Base-by-base conservation (phyloP, 495 filamentous ascomycete genomes). In the Penicillium turbatum region DNA sequence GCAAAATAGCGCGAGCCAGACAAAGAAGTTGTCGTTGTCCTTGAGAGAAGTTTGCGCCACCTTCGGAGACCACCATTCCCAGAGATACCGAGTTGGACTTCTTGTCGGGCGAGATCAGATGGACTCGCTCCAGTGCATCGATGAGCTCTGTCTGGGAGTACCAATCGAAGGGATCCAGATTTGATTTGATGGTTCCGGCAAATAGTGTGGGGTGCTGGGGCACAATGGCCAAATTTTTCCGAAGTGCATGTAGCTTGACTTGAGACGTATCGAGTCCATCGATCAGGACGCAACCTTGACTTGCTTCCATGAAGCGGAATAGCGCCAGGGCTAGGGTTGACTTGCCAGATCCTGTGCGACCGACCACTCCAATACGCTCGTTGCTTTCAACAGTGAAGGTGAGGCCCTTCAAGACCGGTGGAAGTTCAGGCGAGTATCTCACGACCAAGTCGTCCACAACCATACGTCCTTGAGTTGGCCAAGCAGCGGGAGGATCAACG, bases 121-220 rank as follows among this genome's bases (percentile, higher is more conserved):
- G n/a, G n/a, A n/a, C n/a, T n/a, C n/a, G n/a, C n/a, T n/a, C n/a
- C n/a, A n/a, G n/a, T n/a, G n/a, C n/a, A n/a, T n/a, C n/a, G n/a
- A n/a, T n/a, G n/a, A n/a, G n/a, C n/a, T n/a, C n/a, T n/a, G n/a
- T n/a, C n/a, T n/a, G n/a, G n/a, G n/a, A n/a, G n/a, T n/a, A n/a
- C n/a, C n/a, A n/a, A n/a, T n/a, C n/a, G 73, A 97, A 97, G 0
- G 93, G 93, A 62, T 97, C 92, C 6, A 98, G 80, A 63, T 98
- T 98, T 51, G 82, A 85, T 11, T 92, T 83, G 6, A 98, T 83
- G 0, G 92, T 96, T 35, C 93, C 93, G 21, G 83, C 81, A 82
- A 98, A 98, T 0, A 98, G 82, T 0, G 92, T 95, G 1, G 93
- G 93, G 63, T 97, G 92, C 67, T 98, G 93, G 1, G 93, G 93